Base-by-base conservation (phyloP, 345 rosid species). In the Citropsis articulata region DNA sequence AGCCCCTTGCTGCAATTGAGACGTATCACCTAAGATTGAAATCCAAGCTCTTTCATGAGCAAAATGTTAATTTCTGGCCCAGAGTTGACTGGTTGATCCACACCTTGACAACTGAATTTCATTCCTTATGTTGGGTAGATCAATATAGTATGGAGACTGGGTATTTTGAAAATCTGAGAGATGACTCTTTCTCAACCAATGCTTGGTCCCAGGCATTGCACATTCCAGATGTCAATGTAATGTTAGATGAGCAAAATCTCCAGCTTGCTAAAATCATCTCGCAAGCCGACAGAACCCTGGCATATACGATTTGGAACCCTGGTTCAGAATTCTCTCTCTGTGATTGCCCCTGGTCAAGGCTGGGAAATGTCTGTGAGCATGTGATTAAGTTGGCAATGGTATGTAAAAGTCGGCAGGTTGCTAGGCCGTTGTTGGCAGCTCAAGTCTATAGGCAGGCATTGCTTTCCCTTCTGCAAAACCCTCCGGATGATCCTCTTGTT, bases 271-370 rank as follows among this genome's bases (percentile, higher is more conserved):
- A 87, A 78, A 87, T 86, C 36, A 79, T 86, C 66, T 86, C 89
- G 4, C 87, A 86, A 78, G 80, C 83, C 7, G 85, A 88, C 74
- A 81, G 86, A 77, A 85, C 72, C 77, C 38, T 77, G 75, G 85
- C 77, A 13, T 84, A 83, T 75, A 72, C 81, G 36, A 69, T 87
- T 70, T 84, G 87, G 89, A 88, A 82, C 79, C 91, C 90, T 77
- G 91, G 90, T 65, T 85, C 91, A 4, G 91, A 88, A 75, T 88
- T 88, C 75, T 77, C 91, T 14, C 59, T 82, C 69, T 88, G 91
- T 55, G 86, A 86, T 68, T 88, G 91, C 59, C 61, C 75, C 61
- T 82, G 86, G 83, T 85, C 90, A 35, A 79, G 81, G 68, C 71
- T 16, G 25, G 91, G 90, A 77, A 88, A 88, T 82, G 77, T 87